phyloP scores from a whole-genome alignment of 2,329 filamentous ascomycete genomes.

The Apiospora arundinis region DNA sequence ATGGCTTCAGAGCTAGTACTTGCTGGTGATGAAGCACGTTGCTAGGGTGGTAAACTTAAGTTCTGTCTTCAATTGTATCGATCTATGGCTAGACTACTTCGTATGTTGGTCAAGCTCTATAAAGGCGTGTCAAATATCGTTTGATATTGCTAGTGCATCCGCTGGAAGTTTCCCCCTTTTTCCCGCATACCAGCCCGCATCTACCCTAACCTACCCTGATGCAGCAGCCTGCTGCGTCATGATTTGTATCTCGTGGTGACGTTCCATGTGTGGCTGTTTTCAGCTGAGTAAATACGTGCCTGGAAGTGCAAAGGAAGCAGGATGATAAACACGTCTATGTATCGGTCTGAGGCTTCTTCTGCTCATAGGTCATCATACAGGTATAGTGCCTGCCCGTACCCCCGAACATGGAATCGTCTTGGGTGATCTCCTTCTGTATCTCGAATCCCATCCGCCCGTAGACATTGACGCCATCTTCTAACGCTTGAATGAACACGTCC shows the following conservation, averaged over 20 bases:
- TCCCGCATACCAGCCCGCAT: not conserved
- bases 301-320: not conserved
- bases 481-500: too few species aligned
- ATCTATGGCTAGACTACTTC: not conserved
- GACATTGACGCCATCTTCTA: too few species aligned
- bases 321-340: not conserved
- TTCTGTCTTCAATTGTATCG: not conserved
- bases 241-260: not conserved
- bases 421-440: not conserved
- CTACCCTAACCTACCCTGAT: not conserved
- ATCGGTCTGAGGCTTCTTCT: not conserved
- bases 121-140: not conserved
- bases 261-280: not conserved
- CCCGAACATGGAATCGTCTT: not conserved
- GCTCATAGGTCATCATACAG: not conserved
- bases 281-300: not conserved
- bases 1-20: not conserved
- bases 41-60: not conserved
- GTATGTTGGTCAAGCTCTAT: not conserved
- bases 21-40: not conserved
- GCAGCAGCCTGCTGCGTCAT: not conserved
- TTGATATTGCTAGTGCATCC: not conserved
- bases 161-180: not conserved
- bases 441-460: too few species aligned
- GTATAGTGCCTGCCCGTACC: not conserved